Conservation (phyloP, 2,329 filamentous ascomycete species). For the Fusarium illudens region DNA sequence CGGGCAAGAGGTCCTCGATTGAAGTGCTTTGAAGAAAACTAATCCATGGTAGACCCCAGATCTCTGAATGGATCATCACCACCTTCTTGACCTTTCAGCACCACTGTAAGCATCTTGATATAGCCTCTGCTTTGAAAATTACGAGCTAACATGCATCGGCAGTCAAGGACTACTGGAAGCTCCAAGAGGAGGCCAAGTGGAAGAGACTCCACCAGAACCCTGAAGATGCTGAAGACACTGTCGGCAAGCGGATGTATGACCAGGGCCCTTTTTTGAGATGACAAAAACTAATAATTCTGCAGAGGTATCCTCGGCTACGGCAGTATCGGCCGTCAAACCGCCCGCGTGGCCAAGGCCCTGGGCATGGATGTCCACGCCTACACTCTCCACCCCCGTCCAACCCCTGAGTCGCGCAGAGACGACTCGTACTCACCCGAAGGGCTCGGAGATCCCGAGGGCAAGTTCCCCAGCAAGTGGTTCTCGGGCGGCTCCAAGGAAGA, state of each 20-base stretch:
- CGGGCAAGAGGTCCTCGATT: conserved; percentile 50
- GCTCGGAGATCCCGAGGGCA: conserved; percentile 64
- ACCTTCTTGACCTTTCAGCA: conserved; percentile 62
- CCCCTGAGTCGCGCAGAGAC: conserved; percentile 71
- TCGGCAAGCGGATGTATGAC: conserved; percentile 59
- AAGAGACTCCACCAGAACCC: conserved; percentile 39
- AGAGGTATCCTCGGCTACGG: conserved; percentile 65
- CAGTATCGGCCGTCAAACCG: conserved; percentile 62
- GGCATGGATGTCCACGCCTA: conserved; percentile 80
- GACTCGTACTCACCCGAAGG: conserved; percentile 72
- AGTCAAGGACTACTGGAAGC: conserved; percentile 57
- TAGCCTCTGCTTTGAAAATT: neutral
- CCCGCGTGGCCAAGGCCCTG: conserved; percentile 67
- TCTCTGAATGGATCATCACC: conserved; percentile 64
- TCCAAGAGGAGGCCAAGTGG: conserved; percentile 57
- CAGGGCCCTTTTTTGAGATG: fast-evolving
- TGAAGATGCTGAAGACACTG: conserved; percentile 52
- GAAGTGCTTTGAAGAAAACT: neutral
- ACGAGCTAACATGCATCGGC: neutral
- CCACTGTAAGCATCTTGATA: conserved; percentile 47
- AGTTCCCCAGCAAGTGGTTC: conserved; percentile 61
- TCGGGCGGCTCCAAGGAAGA: conserved; percentile 54
- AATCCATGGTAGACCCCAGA: conserved; percentile 56
- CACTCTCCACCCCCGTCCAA: conserved; percentile 74
- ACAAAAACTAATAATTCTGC: neutral